Percentiles rank a stretch among this genome's conserved stretches.
Evolutionary conservation across 345 rosid genomes (phyloP).

Genomic region (Clausena lansium): DNA sequence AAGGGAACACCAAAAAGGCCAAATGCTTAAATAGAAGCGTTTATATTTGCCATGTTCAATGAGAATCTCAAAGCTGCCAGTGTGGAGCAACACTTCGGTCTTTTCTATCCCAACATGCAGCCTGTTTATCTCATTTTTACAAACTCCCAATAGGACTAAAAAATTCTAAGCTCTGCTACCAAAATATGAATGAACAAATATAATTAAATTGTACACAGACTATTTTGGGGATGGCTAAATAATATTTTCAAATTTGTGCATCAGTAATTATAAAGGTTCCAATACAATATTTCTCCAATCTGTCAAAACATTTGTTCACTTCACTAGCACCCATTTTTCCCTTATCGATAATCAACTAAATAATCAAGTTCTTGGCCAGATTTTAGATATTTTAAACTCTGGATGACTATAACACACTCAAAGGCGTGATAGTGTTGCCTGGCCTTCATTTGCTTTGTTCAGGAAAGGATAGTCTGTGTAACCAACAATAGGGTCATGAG

Average conservation of each 20-base stretch:
- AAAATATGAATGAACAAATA: background rate
- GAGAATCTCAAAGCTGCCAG: slow-evolving; percentile 21
- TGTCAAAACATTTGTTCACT: background rate
- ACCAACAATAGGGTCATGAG: slow-evolving; percentile 68
- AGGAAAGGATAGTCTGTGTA: slow-evolving; percentile 72
- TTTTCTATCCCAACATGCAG: slow-evolving; percentile 14
- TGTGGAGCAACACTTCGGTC: slow-evolving; percentile 14
- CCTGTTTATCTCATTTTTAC: slow-evolving; percentile 11
- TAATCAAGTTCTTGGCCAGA: background rate
- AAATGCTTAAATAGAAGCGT: background rate
- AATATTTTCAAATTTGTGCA: background rate
- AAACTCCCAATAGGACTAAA: background rate
- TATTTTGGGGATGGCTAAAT: background rate
- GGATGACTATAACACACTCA: background rate
- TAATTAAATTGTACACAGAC: background rate
- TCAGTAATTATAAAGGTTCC: background rate
- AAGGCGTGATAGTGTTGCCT: slow-evolving; percentile 28
- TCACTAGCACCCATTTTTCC: background rate
- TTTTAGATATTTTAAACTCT: background rate
- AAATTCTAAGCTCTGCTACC: background rate
- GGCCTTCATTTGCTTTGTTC: slow-evolving; percentile 2
- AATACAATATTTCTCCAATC: background rate
- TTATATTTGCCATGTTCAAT: slow-evolving; percentile 18
- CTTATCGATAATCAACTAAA: background rate
- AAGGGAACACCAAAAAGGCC: slow-evolving; percentile 28